Conservation (phyloP, 73 alveolate genomes). For the Paramecium pentaurelia region DNA sequence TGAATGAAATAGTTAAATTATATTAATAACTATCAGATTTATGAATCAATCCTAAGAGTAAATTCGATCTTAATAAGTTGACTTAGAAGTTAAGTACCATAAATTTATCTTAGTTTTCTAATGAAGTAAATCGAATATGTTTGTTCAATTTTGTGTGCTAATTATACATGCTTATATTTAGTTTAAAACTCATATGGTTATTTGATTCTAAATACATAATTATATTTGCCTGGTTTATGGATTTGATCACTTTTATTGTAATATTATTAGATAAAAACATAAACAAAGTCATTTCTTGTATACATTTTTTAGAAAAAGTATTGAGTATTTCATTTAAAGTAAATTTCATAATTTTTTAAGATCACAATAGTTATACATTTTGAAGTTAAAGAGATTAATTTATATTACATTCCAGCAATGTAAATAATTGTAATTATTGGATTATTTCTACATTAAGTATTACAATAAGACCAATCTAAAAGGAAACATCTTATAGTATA, state of each 20-base stretch:
- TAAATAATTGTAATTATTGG: neutral
- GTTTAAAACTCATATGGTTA: neutral
- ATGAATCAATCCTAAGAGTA: neutral
- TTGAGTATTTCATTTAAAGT: conserved; percentile 3
- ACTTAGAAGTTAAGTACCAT: neutral
- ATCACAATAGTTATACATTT: conserved; percentile 7
- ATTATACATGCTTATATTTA: neutral
- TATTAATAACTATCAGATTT: neutral
- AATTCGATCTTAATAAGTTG: neutral
- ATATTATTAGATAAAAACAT: neutral
- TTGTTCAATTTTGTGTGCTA: neutral
- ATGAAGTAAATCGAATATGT: neutral
- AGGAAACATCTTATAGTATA: neutral
- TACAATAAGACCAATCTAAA: neutral
- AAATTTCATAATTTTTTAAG: neutral
- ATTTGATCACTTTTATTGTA: neutral
- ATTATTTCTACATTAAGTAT: neutral
- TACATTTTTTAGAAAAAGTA: neutral
- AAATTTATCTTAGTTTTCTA: neutral
- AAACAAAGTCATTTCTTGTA: neutral
- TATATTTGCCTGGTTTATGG: neutral
- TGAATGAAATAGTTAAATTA: neutral
- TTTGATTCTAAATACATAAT: neutral
- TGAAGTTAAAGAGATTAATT: neutral
- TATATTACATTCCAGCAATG: neutral